Evolutionary conservation across 2,329 filamentous ascomycete genomes (phyloP), one percentile per base, ranked within the genome.

Genomic region (Cordyceps javanica): DNA sequence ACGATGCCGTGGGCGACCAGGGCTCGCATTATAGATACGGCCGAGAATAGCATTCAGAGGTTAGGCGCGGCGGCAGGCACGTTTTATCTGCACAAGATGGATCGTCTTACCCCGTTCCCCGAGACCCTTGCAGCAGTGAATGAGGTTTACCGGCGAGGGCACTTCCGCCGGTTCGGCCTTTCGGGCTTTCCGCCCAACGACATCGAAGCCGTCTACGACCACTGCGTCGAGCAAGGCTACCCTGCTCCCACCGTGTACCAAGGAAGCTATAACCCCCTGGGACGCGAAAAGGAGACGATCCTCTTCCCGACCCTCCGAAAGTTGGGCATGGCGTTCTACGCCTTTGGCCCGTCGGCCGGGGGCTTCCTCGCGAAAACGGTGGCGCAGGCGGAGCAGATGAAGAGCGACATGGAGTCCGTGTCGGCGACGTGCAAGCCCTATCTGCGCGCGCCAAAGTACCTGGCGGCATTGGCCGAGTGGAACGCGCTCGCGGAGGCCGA

Each of bases 51-150:
- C 32, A 55, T 62, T 48, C 23, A 52, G 25, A 60, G 57, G 32
- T 26, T 62, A 21, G 55, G 44, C 30, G 38, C 57, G 34, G 32
- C 58, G 34, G 59, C 58, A 21, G 59, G 60, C 21, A 56, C 54
- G 5, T 60, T 61, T 28, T 61, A 61, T 36, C 60, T 61, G 26
- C 60, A 61, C 54, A 55, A 56, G 41, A 57, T 59, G 55, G 60
- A 61, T 30, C 55, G 51, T 25, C 45, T 58, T 16, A 61, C 60
- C 11, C 52, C 60, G 11, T 55, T 61, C 25, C 34, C 51, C 16
- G 60, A 61, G 36, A 61, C 60, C 8, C 60, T 61, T 34, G 42
- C 45, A 3, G 60, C 59, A 28, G 52, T 61, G n/a, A 61, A 61
- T 59, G 46, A 38, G 23, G 54, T 57, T 9, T 45, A 60, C 36